Conservation (phyloP, 2,329 filamentous ascomycete genomes). For the Plectosphaerella plurivora region DNA sequence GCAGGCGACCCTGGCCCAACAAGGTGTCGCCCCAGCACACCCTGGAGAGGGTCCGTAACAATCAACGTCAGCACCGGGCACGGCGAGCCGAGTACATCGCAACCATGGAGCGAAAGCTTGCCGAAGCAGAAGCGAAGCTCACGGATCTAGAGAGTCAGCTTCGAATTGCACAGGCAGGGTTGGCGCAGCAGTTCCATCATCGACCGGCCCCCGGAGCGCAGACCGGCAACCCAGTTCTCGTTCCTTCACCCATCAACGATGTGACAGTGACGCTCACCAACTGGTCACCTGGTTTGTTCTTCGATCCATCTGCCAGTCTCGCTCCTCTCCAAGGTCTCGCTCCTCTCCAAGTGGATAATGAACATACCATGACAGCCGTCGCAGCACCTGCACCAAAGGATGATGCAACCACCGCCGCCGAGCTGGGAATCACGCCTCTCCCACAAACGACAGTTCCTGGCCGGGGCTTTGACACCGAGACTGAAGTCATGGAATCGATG, state of each 20-base stretch:
- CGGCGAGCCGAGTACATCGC: slow-evolving; percentile 33
- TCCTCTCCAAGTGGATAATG: not conserved
- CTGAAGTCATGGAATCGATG: not conserved
- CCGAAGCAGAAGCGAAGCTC: not conserved
- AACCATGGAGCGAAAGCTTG: slow-evolving; percentile 24
- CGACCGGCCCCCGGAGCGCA: not conserved
- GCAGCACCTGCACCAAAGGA: too few species aligned
- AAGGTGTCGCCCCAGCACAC: slow-evolving; percentile 18
- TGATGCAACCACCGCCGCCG: too few species aligned
- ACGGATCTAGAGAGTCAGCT: not conserved
- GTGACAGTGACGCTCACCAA: not conserved
- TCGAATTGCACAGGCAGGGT: not conserved
- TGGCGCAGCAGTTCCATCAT: not conserved
- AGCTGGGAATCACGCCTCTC: too few species aligned
- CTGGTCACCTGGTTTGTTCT: not conserved
- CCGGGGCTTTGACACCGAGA: not conserved
- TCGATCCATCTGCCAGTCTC: not conserved
- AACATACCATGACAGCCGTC: not conserved
- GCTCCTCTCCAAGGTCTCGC: not conserved
- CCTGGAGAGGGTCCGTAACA: slow-evolving; percentile 39
- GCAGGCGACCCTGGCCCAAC: not conserved
- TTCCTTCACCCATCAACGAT: not conserved
- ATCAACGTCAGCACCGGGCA: slow-evolving; percentile 45
- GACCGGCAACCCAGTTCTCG: not conserved
- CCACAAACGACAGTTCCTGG: not conserved